These are phyloP conservation scores for Phytophthora pisi DNA, from an alignment of 352 stramenopile genomes.

Conservation along the genomic window DNA sequence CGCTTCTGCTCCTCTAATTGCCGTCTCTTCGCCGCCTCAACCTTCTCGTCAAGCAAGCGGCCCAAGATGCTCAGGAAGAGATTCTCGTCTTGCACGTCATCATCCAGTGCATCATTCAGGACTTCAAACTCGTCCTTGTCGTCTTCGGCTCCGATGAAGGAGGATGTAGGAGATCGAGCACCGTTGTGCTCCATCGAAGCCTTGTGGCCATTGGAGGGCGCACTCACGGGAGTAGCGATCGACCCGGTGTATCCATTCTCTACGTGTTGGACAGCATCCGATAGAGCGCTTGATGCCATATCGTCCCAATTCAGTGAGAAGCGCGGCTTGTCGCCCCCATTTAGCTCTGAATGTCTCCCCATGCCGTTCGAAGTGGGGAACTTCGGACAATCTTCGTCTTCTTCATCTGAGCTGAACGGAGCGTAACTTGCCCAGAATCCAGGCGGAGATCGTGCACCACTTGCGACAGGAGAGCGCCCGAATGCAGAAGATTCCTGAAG, in stretches of 20 bases:
- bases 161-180: constrained; percentile 35
- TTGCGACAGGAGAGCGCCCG: constrained; percentile 41
- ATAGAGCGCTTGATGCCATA: constrained; percentile 61
- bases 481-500: constrained; percentile 29
- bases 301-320: constrained; percentile 59
- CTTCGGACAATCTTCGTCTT: constrained; percentile 43
- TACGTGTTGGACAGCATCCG: constrained; percentile 44
- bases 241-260: constrained; percentile 27
- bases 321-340: constrained; percentile 9
- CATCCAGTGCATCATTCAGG: constrained; percentile 67
- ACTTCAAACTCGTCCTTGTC: constrained; percentile 83
- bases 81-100: constrained; percentile 70
- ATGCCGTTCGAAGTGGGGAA: constrained; percentile 8
- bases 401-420: constrained; percentile 69
- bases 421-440: constrained; percentile 82
- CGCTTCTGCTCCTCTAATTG: constrained; percentile 32
- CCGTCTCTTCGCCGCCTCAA: constrained; percentile 41
- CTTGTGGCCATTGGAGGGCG: constrained; percentile 29
- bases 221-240: constrained; percentile 21
- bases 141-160: constrained; percentile 49
- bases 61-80: constrained; percentile 72
- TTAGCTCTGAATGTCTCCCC: constrained; percentile 16
- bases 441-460: constrained; percentile 62
- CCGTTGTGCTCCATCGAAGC: constrained; percentile 16
- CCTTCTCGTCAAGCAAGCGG: constrained; percentile 69